These are phyloP conservation scores for Ashbya aceris DNA, from an alignment of 1,139 yeast species.

Conservation along the genomic window DNA sequence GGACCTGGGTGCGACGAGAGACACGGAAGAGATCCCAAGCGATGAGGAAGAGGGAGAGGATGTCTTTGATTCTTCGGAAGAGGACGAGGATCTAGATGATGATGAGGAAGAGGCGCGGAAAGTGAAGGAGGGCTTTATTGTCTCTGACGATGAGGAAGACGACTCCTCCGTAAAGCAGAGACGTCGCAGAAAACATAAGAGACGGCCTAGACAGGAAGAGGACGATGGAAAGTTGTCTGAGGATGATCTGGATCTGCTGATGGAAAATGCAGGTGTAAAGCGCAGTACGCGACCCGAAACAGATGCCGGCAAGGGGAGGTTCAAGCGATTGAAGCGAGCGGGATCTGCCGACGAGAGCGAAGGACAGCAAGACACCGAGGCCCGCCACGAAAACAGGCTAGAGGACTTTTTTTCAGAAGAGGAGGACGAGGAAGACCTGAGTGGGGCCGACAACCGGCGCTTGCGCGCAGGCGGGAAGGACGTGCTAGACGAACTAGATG, in stretches of 20 bases:
- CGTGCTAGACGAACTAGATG: constrained; percentile 77
- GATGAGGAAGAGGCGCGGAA: constrained; percentile 67
- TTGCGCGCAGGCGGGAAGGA: constrained; percentile 17
- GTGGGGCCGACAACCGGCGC: constrained; percentile 14
- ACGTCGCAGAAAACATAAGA: constrained; percentile 38
- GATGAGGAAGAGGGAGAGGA: constrained; percentile 40
- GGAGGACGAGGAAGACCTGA: constrained; percentile 41
- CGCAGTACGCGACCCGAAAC: constrained; percentile 33
- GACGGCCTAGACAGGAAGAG: constrained; percentile 30
- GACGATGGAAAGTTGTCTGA: constrained; percentile 70
- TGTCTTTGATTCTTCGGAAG: constrained; percentile 61
- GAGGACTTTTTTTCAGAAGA: constrained; percentile 83
- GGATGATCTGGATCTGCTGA: constrained; percentile 83
- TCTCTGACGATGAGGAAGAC: constrained; percentile 77
- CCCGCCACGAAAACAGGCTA: constrained; percentile 36
- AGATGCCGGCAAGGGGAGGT: constrained; percentile 36
- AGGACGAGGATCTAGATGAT: constrained; percentile 66
- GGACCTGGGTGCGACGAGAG: constrained; percentile 26
- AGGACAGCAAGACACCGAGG: constrained; percentile 16
- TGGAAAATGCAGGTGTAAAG: constrained; percentile 78
- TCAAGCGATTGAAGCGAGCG: constrained; percentile 78
- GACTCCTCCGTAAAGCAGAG: constrained; percentile 35
- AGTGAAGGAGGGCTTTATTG: constrained; percentile 88
- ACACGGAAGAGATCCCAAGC: constrained; percentile 26
- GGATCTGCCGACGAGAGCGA: constrained; percentile 34